phyloP scores from a whole-genome alignment of 495 filamentous ascomycete genomes.

The Cetradonia linearis region DNA sequence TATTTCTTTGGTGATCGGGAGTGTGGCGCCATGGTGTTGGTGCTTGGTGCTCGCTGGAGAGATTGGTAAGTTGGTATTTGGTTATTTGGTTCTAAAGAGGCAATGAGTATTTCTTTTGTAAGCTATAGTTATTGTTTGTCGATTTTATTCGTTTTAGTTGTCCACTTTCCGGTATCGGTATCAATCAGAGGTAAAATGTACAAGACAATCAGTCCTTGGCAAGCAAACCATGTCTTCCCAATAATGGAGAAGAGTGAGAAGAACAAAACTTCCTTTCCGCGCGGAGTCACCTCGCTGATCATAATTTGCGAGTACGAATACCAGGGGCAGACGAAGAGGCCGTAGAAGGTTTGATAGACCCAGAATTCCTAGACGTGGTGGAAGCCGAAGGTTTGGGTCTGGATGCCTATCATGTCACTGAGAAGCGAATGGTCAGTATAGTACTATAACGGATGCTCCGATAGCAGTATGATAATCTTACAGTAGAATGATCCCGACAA shows the following conservation, averaged over 20 bases:
- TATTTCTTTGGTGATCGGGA: too few species aligned
- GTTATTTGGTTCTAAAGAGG: too few species aligned
- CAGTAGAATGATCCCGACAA: constrained; percentile 46
- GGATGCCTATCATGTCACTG: constrained; percentile 53
- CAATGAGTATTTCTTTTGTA: too few species aligned
- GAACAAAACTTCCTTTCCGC: constrained; percentile 56
- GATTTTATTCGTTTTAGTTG: too few species aligned
- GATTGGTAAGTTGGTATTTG: too few species aligned
- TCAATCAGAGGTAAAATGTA: too few species aligned
- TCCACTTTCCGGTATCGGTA: constrained; percentile 12
- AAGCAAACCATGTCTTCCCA: constrained; percentile 56
- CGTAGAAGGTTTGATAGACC: constrained; percentile 55
- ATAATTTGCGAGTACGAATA: constrained; percentile 60
- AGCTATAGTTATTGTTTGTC: too few species aligned
- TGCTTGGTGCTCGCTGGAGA: too few species aligned
- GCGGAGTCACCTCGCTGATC: constrained; percentile 56
- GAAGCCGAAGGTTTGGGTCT: constrained; percentile 52
- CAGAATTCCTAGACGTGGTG: constrained; percentile 54
- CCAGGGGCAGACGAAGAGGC: constrained; percentile 57
- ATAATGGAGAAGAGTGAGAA: constrained; percentile 58
- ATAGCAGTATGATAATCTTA: neutral
- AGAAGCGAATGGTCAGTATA: neutral
- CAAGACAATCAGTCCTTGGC: too few species aligned
- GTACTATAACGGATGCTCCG: neutral
- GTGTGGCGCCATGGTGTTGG: too few species aligned